Percentiles rank a stretch among this genome's conserved stretches.
These are phyloP conservation scores for Eleusine coracana DNA, from an alignment of 176 grass and related monocot genomes.

Conservation along the genomic window DNA sequence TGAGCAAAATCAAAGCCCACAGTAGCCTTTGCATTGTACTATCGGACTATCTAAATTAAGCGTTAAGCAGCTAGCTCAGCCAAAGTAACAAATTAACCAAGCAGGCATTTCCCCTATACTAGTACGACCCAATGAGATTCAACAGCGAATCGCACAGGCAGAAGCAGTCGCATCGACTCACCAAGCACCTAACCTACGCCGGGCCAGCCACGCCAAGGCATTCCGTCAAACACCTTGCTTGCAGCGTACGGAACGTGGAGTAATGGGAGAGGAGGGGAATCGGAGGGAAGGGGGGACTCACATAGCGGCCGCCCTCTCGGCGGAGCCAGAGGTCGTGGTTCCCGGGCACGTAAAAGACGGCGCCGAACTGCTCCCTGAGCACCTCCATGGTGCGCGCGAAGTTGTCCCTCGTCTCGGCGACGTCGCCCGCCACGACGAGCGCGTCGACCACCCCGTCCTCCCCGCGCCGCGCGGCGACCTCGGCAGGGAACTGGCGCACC, in stretches of 20 bases:
- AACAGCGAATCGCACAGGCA: not conserved
- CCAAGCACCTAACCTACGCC: not conserved
- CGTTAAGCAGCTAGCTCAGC: not conserved
- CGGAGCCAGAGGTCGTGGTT: conserved; percentile 97
- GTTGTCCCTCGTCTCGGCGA: conserved; percentile 74
- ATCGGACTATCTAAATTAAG: conserved; percentile 17
- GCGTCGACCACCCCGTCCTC: conserved; percentile 42
- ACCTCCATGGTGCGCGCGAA: conserved; percentile 75
- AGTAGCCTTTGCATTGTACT: not conserved
- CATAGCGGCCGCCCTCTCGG: conserved; percentile 69
- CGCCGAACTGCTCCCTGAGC: conserved; percentile 62
- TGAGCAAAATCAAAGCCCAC: not conserved
- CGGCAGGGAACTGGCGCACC: conserved; percentile 64
- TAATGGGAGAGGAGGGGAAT: too few relatives aligned
- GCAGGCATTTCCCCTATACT: not conserved
- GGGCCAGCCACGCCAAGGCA: not conserved
- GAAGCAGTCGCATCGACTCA: not conserved
- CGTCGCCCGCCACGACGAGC: conserved; percentile 88
- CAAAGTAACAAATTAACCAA: not conserved
- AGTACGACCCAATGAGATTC: not conserved
- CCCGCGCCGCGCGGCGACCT: not conserved
- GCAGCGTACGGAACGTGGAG: not conserved
- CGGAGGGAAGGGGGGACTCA: conserved; percentile 45
- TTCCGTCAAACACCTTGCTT: conserved; percentile 53
- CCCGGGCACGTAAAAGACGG: conserved; percentile 84